These are phyloP conservation scores for Gypsophila paniculata DNA, from an alignment of 179 eudicot species.

Conservation along the genomic window DNA sequence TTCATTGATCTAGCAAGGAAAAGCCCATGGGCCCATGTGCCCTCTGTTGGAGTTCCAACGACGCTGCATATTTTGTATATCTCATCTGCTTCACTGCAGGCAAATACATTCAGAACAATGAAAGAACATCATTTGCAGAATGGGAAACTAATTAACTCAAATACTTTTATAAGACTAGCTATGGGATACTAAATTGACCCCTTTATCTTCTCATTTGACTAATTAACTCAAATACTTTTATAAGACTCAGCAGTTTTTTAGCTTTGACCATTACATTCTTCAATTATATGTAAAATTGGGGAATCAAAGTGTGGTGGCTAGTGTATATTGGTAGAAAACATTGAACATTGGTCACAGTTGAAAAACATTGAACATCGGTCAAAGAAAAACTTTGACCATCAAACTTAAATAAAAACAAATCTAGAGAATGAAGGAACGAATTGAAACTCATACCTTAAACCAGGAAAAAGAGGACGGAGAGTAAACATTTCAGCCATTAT, in stretches of 20 bases:
- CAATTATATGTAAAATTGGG: background rate
- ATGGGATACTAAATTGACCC: too few species aligned
- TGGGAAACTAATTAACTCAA: too few species aligned
- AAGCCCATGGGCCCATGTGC: slow-evolving; percentile 64
- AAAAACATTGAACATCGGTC: too few species aligned
- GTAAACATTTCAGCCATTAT: slow-evolving; percentile 89
- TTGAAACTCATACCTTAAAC: slow-evolving; percentile 56
- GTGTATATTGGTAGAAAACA: background rate
- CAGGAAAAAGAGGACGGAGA: slow-evolving; percentile 91
- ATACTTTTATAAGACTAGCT: too few species aligned
- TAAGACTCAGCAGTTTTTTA: too few species aligned
- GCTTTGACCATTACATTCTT: background rate
- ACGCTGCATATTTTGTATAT: slow-evolving; percentile 86
- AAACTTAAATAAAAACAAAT: background rate
- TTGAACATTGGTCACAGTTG: too few species aligned
- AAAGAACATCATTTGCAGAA: too few species aligned
- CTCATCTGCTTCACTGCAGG: slow-evolving; percentile 97
- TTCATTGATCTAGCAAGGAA: slow-evolving; percentile 64
- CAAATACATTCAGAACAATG: slow-evolving; percentile 29
- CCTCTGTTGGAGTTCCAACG: slow-evolving; percentile 66
- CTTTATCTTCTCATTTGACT: too few species aligned
- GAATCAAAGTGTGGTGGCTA: background rate
- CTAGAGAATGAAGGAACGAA: background rate
- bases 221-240: too few species aligned
- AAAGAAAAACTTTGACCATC: too few species aligned